Conservation (phyloP, 768 basidiomycete species). For the Leucocoprinus leucothites region DNA sequence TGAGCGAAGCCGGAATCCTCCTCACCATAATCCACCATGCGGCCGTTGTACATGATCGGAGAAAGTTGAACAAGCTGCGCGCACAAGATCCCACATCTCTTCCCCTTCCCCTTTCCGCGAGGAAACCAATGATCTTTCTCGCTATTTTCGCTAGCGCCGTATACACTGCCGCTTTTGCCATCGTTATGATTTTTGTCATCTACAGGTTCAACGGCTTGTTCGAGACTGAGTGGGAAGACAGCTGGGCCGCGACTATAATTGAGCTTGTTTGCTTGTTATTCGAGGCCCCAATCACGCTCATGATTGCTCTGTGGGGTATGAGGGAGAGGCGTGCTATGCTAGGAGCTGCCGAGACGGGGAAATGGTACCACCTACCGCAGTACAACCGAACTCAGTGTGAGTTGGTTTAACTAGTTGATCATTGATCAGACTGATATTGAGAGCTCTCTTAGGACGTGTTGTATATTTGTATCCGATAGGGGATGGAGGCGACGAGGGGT, state of each 20-base stretch:
- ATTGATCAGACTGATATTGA: too few relatives aligned
- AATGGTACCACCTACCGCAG: neutral
- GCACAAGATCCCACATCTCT: too few relatives aligned
- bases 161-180: neutral
- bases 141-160: neutral
- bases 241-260: neutral
- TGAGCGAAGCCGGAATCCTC: neutral
- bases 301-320: neutral
- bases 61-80: neutral
- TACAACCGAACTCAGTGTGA: neutral
- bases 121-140: neutral
- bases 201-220: neutral
- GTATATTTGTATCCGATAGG: too few relatives aligned
- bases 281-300: neutral
- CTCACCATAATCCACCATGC: slow-evolving; percentile 3
- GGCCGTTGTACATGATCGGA: neutral
- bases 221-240: neutral
- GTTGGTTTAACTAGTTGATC: neutral
- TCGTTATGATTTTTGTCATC: neutral
- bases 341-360: neutral
- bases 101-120: neutral
- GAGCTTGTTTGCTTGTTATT: neutral
- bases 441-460: too few relatives aligned
- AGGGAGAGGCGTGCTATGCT: neutral
- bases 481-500: too few relatives aligned